phyloP scores from a whole-genome alignment of 306 rosid species.

The Vicia villosa region DNA sequence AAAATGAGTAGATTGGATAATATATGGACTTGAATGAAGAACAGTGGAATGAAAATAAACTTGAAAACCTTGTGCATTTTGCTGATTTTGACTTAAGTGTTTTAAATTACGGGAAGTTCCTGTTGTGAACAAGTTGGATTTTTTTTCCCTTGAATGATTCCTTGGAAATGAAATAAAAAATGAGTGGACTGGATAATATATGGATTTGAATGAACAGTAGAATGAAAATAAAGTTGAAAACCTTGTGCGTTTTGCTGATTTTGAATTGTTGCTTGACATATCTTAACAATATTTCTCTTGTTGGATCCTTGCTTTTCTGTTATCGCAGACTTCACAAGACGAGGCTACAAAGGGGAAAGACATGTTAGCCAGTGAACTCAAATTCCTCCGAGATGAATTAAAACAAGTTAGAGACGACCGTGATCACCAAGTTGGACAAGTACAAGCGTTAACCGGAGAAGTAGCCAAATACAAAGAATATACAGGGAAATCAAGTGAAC shows the following conservation, averaged over 20 bases:
- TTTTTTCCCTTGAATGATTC: background rate
- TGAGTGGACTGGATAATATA: slow-evolving; percentile 3
- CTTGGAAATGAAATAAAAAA: slow-evolving; percentile 3
- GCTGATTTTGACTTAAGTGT: background rate
- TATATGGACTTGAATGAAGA: background rate
- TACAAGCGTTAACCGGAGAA: slow-evolving; percentile 59
- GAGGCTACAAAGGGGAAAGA: slow-evolving; percentile 72
- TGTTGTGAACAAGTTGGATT: background rate
- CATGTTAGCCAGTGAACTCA: slow-evolving; percentile 53
- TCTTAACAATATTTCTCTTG: background rate
- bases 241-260: background rate
- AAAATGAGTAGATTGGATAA: slow-evolving; percentile 1
- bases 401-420: slow-evolving; percentile 86
- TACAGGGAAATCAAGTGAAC: slow-evolving; percentile 52
- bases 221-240: slow-evolving; percentile 9
- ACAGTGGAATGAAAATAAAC: slow-evolving; percentile 21
- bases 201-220: background rate
- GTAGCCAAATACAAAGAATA: slow-evolving; percentile 53
- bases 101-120: slow-evolving; percentile 5
- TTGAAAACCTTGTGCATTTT: background rate
- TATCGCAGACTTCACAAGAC: slow-evolving; percentile 66
- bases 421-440: slow-evolving; percentile 56
- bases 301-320: slow-evolving; percentile 12
- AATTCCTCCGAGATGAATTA: slow-evolving; percentile 73
- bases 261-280: background rate